Evolutionary conservation across 768 basidiomycete genomes (phyloP), one percentile per base, ranked within the genome.

Genomic region (Agaricus bisporus): DNA sequence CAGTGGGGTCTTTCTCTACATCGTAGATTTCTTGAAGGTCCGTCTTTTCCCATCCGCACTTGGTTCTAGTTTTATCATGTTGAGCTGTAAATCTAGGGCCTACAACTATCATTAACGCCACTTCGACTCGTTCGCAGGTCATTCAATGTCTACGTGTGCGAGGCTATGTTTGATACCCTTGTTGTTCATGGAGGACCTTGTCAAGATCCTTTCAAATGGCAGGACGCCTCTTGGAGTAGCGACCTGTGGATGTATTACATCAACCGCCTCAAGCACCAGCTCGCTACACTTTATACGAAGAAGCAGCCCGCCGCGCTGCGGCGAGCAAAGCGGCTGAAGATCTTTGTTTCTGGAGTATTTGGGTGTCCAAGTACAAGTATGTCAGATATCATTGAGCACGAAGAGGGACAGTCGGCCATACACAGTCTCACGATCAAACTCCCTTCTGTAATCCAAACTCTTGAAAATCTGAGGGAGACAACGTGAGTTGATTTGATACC

Each of bases 121-220:
- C 36, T 52, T 22, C 51, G 51, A 8, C 36, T 52, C 14, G 51
- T 52, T 1, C 45, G 43, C 36, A 20, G 43, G 12, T 22, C 26
- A 37, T 52, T 52, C 51, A 38, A 52, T 36, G 5, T 38, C 35
- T 28, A 26, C 35, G 36, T 20, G 5, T 45, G 35, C n/a, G 43
- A 52, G 15, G 22, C 20, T 10, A 52, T 52, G 43, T 52, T 52
- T 43, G 51, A 46, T 15, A 46, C 51, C 35, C 44, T 52, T n/a
- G 43, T 25, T 14, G 11, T 52, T 5, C 28, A 39, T 14, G 43
- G 42, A 12, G 35, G 11, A 2, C 38, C 36, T 36, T 22, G 22
- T 17, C 17, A 38, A 20, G 51, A 45, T 4, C 51, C 51, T n/a
- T 14, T 46, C 8, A n/a, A 46, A 7, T 45, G 51, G 43, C 35